A percentile compares a stretch with the other conserved stretches of the same genome.
These are phyloP conservation scores for Ensete ventricosum DNA, from an alignment of 176 grass and related monocot species.

Conservation along the genomic window DNA sequence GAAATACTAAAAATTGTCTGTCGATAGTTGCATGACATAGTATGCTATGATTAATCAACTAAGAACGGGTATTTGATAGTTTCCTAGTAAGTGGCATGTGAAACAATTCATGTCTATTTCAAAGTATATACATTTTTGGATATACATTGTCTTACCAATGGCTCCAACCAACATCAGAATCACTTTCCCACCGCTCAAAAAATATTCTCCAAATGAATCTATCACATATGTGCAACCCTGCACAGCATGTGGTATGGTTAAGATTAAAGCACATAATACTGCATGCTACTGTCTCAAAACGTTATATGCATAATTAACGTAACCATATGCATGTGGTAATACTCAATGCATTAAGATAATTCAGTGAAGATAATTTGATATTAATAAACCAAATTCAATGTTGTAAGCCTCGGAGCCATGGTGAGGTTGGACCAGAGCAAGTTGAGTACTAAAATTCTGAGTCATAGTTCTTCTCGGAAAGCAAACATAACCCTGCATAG, in stretches of 20 bases:
- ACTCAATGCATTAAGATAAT: too few relatives aligned
- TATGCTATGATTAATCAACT: background rate
- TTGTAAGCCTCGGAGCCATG: too few relatives aligned
- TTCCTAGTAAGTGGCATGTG: background rate
- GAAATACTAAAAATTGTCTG: background rate
- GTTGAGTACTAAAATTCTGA: too few relatives aligned
- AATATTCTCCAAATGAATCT: conserved; percentile 56
- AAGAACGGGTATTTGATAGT: background rate
- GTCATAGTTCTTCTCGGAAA: too few relatives aligned
- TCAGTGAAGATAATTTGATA: too few relatives aligned
- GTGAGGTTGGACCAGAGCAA: too few relatives aligned
- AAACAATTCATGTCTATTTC: background rate
- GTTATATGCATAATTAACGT: too few relatives aligned
- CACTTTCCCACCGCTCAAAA: conserved; percentile 37
- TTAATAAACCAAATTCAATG: too few relatives aligned
- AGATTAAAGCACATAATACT: background rate
- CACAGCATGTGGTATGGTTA: background rate
- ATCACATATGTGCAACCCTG: conserved; percentile 69
- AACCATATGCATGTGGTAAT: too few relatives aligned
- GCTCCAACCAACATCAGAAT: conserved; percentile 71
- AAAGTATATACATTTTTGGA: background rate
- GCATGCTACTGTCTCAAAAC: too few relatives aligned
- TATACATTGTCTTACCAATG: conserved; percentile 43
- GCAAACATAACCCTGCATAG: too few relatives aligned
- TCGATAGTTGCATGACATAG: background rate